Percentiles rank a stretch among this genome's conserved stretches.
Conservation (phyloP, 2,329 filamentous ascomycete species). For the Trichophyton schoenleinii region DNA sequence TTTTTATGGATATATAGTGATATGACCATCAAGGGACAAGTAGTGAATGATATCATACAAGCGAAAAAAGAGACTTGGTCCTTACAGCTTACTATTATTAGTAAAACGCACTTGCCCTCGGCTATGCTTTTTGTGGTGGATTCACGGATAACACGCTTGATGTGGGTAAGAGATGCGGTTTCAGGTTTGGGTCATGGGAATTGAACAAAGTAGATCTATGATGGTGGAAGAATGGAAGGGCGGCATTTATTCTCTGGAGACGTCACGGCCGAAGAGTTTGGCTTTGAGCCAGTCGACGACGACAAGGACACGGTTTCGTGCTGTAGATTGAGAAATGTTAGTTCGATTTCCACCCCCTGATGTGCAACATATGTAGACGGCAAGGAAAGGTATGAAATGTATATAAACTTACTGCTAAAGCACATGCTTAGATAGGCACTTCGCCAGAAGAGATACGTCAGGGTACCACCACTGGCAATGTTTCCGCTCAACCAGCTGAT, state of each 20-base stretch:
- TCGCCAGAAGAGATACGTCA: constrained; percentile 98
- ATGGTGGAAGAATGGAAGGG: not conserved
- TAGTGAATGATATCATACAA: not conserved
- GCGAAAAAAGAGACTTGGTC: not conserved
- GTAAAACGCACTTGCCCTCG: not conserved
- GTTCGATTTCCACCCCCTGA: not conserved
- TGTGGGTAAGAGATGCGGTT: not conserved
- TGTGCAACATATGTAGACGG: not conserved
- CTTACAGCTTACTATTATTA: not conserved
- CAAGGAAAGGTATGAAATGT: not conserved
- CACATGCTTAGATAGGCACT: constrained; percentile 99
- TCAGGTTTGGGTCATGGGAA: not conserved
- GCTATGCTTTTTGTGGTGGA: not conserved
- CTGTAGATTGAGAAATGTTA: constrained; percentile 33
- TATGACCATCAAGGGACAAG: not conserved
- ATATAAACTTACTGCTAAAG: constrained; percentile 76
- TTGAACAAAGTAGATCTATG: not conserved
- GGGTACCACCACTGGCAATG: constrained; percentile 77
- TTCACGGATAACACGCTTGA: not conserved
- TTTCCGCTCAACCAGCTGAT: constrained; percentile 97
- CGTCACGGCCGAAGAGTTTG: constrained; percentile 89
- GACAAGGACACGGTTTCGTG: constrained; percentile 87
- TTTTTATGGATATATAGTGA: not conserved
- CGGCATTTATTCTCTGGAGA: constrained; percentile 40
- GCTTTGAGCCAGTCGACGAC: constrained; percentile 93